A percentile compares a stretch with the other conserved stretches of the same genome.
phyloP scores from a whole-genome alignment of 2,329 filamentous ascomycete species.

The Alternaria panax region DNA sequence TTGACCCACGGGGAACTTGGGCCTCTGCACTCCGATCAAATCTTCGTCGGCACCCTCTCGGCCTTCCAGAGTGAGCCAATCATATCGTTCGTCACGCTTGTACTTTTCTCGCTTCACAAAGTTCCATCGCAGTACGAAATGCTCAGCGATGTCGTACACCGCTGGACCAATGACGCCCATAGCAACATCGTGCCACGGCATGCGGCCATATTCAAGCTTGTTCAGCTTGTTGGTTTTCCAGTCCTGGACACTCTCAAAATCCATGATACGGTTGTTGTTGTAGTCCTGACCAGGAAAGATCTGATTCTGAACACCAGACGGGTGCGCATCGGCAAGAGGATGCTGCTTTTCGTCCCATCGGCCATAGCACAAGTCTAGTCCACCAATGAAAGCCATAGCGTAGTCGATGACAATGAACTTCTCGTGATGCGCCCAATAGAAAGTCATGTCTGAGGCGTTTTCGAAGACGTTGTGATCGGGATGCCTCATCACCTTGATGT shows the following conservation, averaged over 20 bases:
- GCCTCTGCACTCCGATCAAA: conserved; percentile 84
- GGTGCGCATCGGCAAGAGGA: conserved; percentile 84
- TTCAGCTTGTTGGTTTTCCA: conserved; percentile 94
- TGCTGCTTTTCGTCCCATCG: conserved; percentile 92
- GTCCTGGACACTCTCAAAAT: conserved; percentile 88
- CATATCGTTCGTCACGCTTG: conserved; percentile 82
- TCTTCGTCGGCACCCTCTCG: conserved; percentile 81
- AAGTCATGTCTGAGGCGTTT: conserved; percentile 93
- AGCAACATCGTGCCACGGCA: conserved; percentile 98
- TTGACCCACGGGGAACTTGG: conserved; percentile 86
- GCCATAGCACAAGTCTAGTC: conserved; percentile 93
- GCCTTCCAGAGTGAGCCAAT: conserved; percentile 84
- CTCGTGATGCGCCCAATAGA: conserved; percentile 98
- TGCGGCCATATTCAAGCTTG: conserved; percentile 89
- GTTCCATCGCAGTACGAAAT: conserved; percentile 95
- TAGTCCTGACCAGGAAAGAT: conserved; percentile 96
- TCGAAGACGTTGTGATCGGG: conserved; percentile 95
- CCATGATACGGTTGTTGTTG: conserved; percentile 96
- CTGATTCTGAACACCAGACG: conserved; percentile 79
- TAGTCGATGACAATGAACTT: conserved; percentile 98
- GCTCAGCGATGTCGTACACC: conserved; percentile 93
- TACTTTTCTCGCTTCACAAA: conserved; percentile 98
- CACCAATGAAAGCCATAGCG: conserved; percentile 88
- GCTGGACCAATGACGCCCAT: conserved; percentile 91
- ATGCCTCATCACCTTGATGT: conserved; percentile 88